Conservation (phyloP, 805 yeast species). For the Candida railenensis region DNA sequence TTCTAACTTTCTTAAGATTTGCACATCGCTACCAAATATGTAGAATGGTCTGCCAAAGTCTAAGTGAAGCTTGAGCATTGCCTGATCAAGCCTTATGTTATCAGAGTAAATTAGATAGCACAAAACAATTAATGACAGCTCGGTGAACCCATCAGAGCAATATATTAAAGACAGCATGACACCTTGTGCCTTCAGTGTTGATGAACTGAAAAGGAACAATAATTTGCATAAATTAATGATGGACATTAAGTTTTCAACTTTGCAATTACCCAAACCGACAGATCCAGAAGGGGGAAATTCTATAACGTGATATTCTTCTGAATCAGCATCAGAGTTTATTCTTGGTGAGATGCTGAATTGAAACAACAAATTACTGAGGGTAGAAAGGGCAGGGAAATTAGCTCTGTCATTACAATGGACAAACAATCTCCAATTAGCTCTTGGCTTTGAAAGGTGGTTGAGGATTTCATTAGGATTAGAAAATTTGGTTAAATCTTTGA, state of each 20-base stretch:
- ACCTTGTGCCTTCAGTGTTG: constrained; percentile 30
- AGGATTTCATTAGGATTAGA: neutral
- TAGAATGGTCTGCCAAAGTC: constrained; percentile 77
- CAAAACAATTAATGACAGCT: constrained; percentile 72
- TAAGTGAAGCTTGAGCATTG: constrained; percentile 61
- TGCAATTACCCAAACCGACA: constrained; percentile 69
- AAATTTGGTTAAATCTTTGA: neutral
- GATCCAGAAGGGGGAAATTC: constrained; percentile 86
- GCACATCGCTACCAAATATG: constrained; percentile 74
- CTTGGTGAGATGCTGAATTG: constrained; percentile 28
- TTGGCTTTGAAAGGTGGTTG: constrained; percentile 40
- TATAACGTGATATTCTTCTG: constrained; percentile 26
- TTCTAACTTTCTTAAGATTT: constrained; percentile 63
- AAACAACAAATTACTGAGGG: constrained; percentile 35
- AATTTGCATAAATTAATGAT: constrained; percentile 71
- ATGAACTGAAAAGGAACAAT: constrained; percentile 42
- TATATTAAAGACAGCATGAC: constrained; percentile 54
- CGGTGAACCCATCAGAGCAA: constrained; percentile 92
- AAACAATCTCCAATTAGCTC: constrained; percentile 53
- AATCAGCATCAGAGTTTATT: constrained; percentile 16
- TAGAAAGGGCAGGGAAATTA: constrained; percentile 45
- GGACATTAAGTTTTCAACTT: constrained; percentile 58
- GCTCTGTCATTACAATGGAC: constrained; percentile 63
- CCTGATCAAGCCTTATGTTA: constrained; percentile 60
- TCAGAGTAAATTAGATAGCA: constrained; percentile 71